Evolutionary conservation across 495 filamentous ascomycete species (phyloP), one percentile per base, ranked within the genome.

Genomic region (Podospora tetraspora): DNA sequence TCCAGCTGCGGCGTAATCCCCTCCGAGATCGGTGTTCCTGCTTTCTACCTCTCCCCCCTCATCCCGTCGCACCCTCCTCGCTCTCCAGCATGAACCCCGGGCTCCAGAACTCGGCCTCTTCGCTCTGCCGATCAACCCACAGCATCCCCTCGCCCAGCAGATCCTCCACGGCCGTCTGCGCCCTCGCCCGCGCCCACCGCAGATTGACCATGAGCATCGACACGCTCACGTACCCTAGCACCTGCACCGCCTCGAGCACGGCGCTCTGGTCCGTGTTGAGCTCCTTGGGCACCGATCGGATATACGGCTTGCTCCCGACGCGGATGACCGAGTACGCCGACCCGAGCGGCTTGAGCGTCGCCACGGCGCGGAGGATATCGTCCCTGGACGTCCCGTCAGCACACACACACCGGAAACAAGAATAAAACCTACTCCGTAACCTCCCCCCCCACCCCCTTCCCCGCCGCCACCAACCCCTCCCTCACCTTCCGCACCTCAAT

Each of bases 21-120:
- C 43, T 60, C 2, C 5, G 9, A 25, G 24, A 29, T 11, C 12
- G 5, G 30, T 43, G 32, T n/a, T 68, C 25, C 32, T 11, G 43
- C 30, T 66, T 22, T 61, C 24, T 29, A 30, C 7, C 29, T 37
- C 19, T 24, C 13, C 32, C 22, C 32, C 27, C 27, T 69, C 66
- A 72, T 16, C 72, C 67, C 1, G 66, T 65, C 12, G 59, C 61
- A 9, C 57, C 0, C 3, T 74, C 74, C 29, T 70, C 58, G 25
- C 67, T 66, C 64, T 77, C 82, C n/a, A 80, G 67, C 75, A 84
- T 76, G 60, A 86, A 89, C 6, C 86, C 84, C 0, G 95, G 96
- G 63, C 91, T 93, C 96, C 95, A 99, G 74, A 97, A 99, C 79
- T 98, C 95, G 73, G 88, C 92, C 80, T 98, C 94, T 9, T 84